Percentiles rank a stretch among this genome's conserved stretches.
These are phyloP conservation scores for Fomes fomentarius DNA, from an alignment of 1,284 basidiomycete species.

Conservation along the genomic window DNA sequence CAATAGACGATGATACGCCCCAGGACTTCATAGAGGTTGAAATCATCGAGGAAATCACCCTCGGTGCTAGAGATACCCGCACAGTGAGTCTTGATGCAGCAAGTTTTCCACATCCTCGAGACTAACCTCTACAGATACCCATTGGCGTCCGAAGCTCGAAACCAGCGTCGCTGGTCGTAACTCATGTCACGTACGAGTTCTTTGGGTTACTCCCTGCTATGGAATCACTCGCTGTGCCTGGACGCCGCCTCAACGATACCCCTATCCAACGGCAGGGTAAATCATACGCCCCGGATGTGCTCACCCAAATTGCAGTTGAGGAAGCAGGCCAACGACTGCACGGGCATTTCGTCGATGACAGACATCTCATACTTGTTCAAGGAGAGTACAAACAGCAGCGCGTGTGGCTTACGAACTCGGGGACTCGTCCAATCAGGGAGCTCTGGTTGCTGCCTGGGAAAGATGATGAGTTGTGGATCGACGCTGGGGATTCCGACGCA, in stretches of 20 bases:
- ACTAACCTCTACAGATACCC: conserved; percentile 51
- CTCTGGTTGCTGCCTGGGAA: conserved; percentile 66
- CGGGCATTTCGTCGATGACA: conserved; percentile 57
- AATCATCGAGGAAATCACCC: conserved; percentile 55
- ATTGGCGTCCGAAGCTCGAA: conserved; percentile 57
- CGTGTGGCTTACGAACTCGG: conserved; percentile 65
- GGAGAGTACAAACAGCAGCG: conserved; percentile 62
- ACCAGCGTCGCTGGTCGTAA: conserved; percentile 56
- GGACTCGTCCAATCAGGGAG: conserved; percentile 58
- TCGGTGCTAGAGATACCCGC: conserved; percentile 60
- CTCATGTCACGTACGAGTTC: conserved; percentile 64
- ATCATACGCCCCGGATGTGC: conserved; percentile 66
- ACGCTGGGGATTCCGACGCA: conserved; percentile 20
- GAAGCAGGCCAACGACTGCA: conserved; percentile 61
- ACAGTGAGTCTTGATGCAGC: conserved; percentile 45
- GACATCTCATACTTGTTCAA: conserved; percentile 53
- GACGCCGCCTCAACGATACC: conserved; percentile 71
- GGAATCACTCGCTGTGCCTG: conserved; percentile 66
- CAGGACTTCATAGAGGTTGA: conserved; percentile 57
- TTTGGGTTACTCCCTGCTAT: conserved; percentile 62
- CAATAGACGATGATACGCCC: conserved; percentile 36
- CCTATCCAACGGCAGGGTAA: conserved; percentile 64
- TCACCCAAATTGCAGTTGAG: conserved; percentile 60
- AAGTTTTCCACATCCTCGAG: neutral
- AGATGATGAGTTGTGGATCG: conserved; percentile 66